Percentiles rank a stretch among this genome's conserved stretches.
Conservation (phyloP, 495 filamentous ascomycete species). For the Lepraria neglecta region DNA sequence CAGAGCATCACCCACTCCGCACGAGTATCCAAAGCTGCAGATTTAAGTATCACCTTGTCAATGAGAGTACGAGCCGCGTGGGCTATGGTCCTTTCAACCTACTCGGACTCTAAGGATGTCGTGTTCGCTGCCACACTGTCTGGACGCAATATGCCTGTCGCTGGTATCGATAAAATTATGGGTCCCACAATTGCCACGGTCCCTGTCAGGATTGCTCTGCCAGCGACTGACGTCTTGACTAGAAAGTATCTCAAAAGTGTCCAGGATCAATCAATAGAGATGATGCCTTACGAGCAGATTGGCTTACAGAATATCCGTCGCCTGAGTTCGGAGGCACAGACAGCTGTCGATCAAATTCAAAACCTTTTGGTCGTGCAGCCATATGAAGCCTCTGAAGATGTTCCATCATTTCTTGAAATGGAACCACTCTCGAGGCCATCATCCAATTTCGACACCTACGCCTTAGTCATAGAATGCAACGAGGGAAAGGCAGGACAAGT, state of each 20-base stretch:
- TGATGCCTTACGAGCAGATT: constrained; percentile 50
- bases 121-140: constrained; percentile 46
- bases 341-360: constrained; percentile 49
- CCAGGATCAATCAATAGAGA: constrained; percentile 40
- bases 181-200: constrained; percentile 56
- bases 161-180: constrained; percentile 46
- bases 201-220: constrained; percentile 42
- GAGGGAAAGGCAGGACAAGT: constrained; percentile 2
- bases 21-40: too few relatives aligned
- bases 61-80: constrained; percentile 33
- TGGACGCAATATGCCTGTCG: constrained; percentile 47
- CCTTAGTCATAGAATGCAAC: constrained; percentile 23
- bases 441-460: constrained; percentile 26
- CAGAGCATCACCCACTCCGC: neutral
- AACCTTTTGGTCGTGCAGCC: constrained; percentile 47
- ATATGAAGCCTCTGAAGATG: constrained; percentile 5
- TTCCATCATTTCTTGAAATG: neutral
- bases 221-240: constrained; percentile 21
- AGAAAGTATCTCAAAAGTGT: constrained; percentile 40
- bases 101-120: constrained; percentile 30
- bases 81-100: constrained; percentile 30
- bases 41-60: neutral
- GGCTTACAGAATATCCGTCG: constrained; percentile 55
- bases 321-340: constrained; percentile 42
- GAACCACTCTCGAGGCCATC: too few relatives aligned